These are phyloP conservation scores for Yamadazyma ubonensis DNA, from an alignment of 805 yeast genomes.

Conservation along the genomic window DNA sequence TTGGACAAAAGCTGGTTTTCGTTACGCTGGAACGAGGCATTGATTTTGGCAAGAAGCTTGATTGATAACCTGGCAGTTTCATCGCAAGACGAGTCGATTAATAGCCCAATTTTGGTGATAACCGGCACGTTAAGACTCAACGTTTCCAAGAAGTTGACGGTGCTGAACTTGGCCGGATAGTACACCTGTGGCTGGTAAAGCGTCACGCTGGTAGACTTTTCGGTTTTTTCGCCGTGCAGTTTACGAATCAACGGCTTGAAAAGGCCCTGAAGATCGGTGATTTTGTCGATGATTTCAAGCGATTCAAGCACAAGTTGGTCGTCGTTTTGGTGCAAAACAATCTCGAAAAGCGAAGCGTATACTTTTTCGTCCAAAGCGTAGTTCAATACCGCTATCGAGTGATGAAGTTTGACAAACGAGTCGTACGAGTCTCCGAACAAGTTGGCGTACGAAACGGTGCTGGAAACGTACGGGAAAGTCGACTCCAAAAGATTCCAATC, in stretches of 20 bases:
- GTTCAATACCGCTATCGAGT: constrained; percentile 64
- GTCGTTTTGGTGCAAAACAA: constrained; percentile 63
- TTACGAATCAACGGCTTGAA: constrained; percentile 12
- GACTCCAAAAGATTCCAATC: constrained; percentile 50
- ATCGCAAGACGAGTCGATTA: constrained; percentile 58
- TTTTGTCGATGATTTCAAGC: constrained; percentile 25
- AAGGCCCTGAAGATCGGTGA: constrained; percentile 32
- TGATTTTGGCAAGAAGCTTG: constrained; percentile 49
- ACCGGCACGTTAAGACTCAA: constrained; percentile 67
- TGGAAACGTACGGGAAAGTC: constrained; percentile 41
- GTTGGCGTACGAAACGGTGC: constrained; percentile 12
- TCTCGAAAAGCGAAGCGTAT: constrained; percentile 53
- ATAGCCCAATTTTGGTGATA: constrained; percentile 71
- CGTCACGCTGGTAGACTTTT: background rate
- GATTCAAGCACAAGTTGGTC: constrained; percentile 24
- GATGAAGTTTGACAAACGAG: constrained; percentile 57
- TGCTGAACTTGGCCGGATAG: constrained; percentile 47
- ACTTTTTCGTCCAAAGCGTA: constrained; percentile 60
- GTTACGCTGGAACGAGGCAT: too few relatives aligned
- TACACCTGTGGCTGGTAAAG: constrained; percentile 20
- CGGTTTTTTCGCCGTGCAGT: background rate
- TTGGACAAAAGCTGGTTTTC: constrained; percentile 37
- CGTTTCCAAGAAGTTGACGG: constrained; percentile 69
- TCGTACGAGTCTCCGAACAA: constrained; percentile 29
- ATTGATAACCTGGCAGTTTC: constrained; percentile 55